Percentiles rank a stretch among this genome's conserved stretches.
Conservation (phyloP, 164 flowering plant genomes). For the Hamamelis virginiana region DNA sequence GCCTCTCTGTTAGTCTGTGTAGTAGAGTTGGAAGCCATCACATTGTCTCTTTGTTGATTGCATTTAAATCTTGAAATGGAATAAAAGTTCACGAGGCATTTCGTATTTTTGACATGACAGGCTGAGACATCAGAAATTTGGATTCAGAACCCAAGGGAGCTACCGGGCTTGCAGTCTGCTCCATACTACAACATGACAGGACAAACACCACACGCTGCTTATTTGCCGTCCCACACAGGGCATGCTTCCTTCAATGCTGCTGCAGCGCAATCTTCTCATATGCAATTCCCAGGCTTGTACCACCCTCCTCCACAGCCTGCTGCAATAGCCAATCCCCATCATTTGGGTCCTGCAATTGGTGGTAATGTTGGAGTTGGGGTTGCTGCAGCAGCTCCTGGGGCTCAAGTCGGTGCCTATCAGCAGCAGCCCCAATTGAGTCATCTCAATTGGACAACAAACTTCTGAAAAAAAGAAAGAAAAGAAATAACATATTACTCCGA, state of each 20-base stretch:
- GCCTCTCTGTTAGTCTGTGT: no score
- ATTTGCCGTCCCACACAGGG: conserved; percentile 75
- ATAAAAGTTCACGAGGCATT: not conserved
- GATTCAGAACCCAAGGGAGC: conserved; percentile 83
- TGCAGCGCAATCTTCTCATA: conserved; percentile 67
- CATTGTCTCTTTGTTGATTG: no score
- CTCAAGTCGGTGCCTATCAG: conserved; percentile 83
- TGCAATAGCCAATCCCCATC: conserved; percentile 69
- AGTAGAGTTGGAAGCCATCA: no score
- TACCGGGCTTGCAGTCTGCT: conserved; percentile 63
- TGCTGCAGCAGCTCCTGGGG: conserved; percentile 57
- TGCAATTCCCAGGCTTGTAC: conserved; percentile 81
- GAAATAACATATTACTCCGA: conserved; percentile 7
- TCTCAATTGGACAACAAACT: conserved; percentile 74
- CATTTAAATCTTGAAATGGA: no score
- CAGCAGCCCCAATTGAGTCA: conserved; percentile 89
- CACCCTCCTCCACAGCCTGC: conserved; percentile 61
- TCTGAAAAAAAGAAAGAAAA: conserved; percentile 27
- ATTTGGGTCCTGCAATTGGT: conserved; percentile 63
- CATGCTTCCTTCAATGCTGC: conserved; percentile 74
- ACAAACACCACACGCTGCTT: conserved; percentile 77
- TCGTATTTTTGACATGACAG: conserved; percentile 35
- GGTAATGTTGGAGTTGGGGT: conserved; percentile 70
- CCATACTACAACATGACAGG: conserved; percentile 79
- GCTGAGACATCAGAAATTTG: conserved; percentile 87